Base-by-base conservation (phyloP, 148 eudicot species). In the Persicaria maculosa region DNA sequence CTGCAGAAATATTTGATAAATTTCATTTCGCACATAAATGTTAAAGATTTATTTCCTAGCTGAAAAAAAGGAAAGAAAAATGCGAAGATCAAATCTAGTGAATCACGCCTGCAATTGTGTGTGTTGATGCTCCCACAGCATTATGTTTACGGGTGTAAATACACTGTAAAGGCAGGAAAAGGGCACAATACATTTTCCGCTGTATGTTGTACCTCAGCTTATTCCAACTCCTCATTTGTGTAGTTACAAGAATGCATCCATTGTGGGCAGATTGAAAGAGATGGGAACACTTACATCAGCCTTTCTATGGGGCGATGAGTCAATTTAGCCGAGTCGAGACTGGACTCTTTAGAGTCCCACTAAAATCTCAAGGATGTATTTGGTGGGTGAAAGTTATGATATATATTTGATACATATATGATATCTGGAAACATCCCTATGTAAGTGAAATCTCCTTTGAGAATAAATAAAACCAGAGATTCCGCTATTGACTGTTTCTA, bases 341-440 rank as follows among this genome's bases (percentile, higher is more conserved):
- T 22, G 45, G 69, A 4, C 46, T 40, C 45, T 58, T 2, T 58
- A 58, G 12, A 36, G 22, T 7, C 44, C 68, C 44, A 31, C 16
- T 40, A 14, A 40, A 65, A 45, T 36, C 46, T 40, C 6, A 40
- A 36, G n/a, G 69, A 40, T 65, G 69, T 65, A 5, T 15, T 65
- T 65, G 8, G 70, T 65, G 2, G 15, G 31, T 14, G 70, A 40
- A 36, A 4, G 9, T 43, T 65, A 7, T 4, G 47, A 65, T 40
- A 40, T 43, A 65, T 64, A 64, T 40, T 64, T 64, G 40, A 64
- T 64, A 36, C 69, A 65, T 40, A 65, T 64, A 14, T 65, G 47
- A 5, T 65, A 65, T 40, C 19, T 40, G 70, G 8, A 40, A 65
- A 65, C 70, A 65, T 8, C 70, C 70, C 67, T 5, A 31, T 31